Conservation (phyloP, 2,329 filamentous ascomycete species). For the Calonectria pauciramosa region DNA sequence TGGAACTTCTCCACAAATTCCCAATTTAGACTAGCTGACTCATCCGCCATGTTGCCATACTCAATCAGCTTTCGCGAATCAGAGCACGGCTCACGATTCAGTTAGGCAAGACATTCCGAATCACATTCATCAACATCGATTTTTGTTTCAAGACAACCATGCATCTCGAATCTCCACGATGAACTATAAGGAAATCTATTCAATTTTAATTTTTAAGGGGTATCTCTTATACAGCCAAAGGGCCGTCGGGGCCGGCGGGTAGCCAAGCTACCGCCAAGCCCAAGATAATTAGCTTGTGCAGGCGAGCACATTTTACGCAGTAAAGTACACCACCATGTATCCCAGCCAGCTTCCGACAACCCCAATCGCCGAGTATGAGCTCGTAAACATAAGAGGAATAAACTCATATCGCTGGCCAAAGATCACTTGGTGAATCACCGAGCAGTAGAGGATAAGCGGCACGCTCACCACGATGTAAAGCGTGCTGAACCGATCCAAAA, state of each 20-base stretch:
- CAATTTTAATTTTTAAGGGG: conserved; percentile 4
- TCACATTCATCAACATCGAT: neutral
- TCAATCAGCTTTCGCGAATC: conserved; percentile 17
- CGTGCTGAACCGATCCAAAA: conserved; percentile 91
- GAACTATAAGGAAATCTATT: conserved; percentile 8
- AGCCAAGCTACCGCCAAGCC: neutral
- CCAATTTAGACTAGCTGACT: conserved; percentile 41
- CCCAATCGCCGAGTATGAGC: conserved; percentile 93
- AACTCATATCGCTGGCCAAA: conserved; percentile 91
- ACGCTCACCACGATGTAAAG: conserved; percentile 92
- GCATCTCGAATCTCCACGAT: neutral
- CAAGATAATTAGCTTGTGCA: conserved; percentile 10
- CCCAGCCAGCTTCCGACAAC: conserved; percentile 96
- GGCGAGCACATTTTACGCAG: conserved; percentile 54
- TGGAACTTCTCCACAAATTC: conserved; percentile 44
- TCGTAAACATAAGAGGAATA: conserved; percentile 96
- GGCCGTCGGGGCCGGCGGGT: neutral
- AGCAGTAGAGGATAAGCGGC: conserved; percentile 90
- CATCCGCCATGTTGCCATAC: conserved; percentile 29
- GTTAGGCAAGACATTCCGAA: conserved; percentile 17
- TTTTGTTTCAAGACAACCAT: neutral
- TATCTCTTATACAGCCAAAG: conserved; percentile 20
- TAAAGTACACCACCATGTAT: conserved; percentile 93
- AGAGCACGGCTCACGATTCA: conserved; percentile 7
- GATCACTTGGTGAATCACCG: conserved; percentile 83